Evolutionary conservation across 2,329 filamentous ascomycete species (phyloP).

Genomic region (Cladosporium austrohemisphaericum): DNA sequence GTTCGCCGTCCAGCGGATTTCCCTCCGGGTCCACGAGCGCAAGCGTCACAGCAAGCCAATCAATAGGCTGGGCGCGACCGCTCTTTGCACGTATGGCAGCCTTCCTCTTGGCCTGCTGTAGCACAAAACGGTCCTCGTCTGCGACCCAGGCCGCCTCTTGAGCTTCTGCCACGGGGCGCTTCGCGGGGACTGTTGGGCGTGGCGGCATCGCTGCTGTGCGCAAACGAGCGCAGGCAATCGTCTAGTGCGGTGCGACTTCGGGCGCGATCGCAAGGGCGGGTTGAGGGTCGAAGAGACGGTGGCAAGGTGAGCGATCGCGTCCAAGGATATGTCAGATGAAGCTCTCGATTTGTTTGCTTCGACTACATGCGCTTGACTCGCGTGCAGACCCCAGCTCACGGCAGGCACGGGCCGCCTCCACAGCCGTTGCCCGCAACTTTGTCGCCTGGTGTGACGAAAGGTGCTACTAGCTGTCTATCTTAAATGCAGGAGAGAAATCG

Average conservation of each 20-base stretch:
- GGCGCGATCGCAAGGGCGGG: background rate
- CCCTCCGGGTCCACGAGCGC: conserved; percentile 82
- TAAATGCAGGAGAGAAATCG: too few relatives aligned
- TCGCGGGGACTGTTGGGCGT: conserved; percentile 36
- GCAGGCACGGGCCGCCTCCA: conserved; percentile 1
- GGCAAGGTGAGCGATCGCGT: too few relatives aligned
- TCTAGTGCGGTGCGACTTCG: conserved; percentile 6
- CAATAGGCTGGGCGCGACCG: conserved; percentile 84
- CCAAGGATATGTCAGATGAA: too few relatives aligned
- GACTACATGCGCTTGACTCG: too few relatives aligned
- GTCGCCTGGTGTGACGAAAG: too few relatives aligned
- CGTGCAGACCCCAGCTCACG: too few relatives aligned
- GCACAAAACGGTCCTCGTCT: conserved; percentile 90
- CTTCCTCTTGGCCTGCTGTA: conserved; percentile 97
- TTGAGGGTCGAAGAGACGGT: background rate
- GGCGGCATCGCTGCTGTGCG: conserved; percentile 17
- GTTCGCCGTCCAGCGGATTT: conserved; percentile 76
- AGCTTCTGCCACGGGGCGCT: conserved; percentile 43
- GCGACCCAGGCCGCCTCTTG: conserved; percentile 69
- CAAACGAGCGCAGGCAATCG: background rate
- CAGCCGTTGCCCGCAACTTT: background rate
- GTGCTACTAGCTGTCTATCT: too few relatives aligned
- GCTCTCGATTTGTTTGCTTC: too few relatives aligned
- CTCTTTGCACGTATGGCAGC: conserved; percentile 91
- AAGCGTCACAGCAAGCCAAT: conserved; percentile 87